Base-by-base conservation (phyloP, 805 yeast species). In the Wickerhamomyces alni region DNA sequence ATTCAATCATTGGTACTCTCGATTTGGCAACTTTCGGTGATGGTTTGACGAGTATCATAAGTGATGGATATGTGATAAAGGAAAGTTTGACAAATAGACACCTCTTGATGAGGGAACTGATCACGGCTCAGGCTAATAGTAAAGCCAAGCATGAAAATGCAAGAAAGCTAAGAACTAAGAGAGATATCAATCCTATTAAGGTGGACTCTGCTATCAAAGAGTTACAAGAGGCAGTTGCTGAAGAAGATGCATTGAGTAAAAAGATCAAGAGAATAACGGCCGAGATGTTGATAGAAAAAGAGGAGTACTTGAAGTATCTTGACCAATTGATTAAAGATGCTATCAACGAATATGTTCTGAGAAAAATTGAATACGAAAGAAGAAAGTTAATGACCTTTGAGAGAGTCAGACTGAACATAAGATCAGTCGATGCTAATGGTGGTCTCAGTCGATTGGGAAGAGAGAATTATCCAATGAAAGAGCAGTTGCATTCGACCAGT, bases 71-170 rank as follows among this genome's bases (percentile, higher is more conserved):
- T 59, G 80, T 83, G 42, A 82, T 89, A 41, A 93, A 93, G 60
- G 99, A 93, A 62, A 82, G 96, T 0, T 67, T 93, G 39, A 93
- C 99, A 0, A 89, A 91, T 62, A 72, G 99, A 43, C 96, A 93
- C 59, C 68, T 93, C 41, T 63, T 91, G 29, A 93, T 93, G 96
- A 74, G 97, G 39, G 99, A 93, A 48, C 67, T 87, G 37, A 54
- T 75, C 25, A 83, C 77, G 54, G 89, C 96, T 2, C 95, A 89
- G 58, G 76, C 79, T 8, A 76, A 70, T 41, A 78, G 95, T 1
- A 77, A 74, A 49, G 63, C 74, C 24, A 83, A 77, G 52, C 95
- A 86, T 52, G 74, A 77, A 36, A 70, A 75, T 5, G 94, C 95
- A 1, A 64, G 75, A 32, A 80, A 80, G 52, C 70, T 87, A 40